Evolutionary conservation across 208 protist species (phyloP), one percentile per base, ranked within the genome.

Genomic region (Herpetomonas tarakana): DNA sequence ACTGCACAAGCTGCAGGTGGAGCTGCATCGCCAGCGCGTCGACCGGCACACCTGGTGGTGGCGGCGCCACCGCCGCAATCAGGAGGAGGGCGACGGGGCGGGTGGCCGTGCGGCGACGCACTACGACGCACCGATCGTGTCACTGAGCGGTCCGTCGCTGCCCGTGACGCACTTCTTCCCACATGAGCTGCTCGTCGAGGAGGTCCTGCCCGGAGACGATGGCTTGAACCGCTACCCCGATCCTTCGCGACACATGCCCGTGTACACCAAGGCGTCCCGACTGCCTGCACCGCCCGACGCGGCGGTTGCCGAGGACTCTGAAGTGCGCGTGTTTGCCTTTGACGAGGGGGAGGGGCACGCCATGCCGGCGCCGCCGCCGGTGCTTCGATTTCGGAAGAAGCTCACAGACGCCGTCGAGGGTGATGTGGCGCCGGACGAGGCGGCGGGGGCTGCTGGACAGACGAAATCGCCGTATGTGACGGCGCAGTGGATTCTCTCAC

Each of bases 131-230:
- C 18, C 62, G 2, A 39, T 47, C 24, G 54, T 27, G 3, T 51
- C 56, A 31, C 62, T 67, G 19, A 39, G 61, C n/a, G 65, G 60
- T 22, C 45, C 68, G 6, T 46, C 61, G 22, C 74, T 54, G 21
- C 29, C 52, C 0, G 71, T 71, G 27, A 63, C 65, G n/a, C 9
- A 41, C 35, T 41, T 41, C 12, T 68, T 50, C 16, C 64, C 74
- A 7, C 55, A 68, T 3, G 74, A 81, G 30, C 24, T 81, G 35
- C 58, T 81, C 18, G 65, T 81, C 4, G 57, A 76, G 56, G 57
- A 61, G 26, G 29, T 60, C 44, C 38, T 71, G 35, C 25, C 44
- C 24, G 35, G 53, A 0, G 69, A 76, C 25, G 64, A 31, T 51
- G 51, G 28, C 1, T 22, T 7, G 1, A 68, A 57, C 41, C 25